Conservation (phyloP, 1,284 basidiomycete species). For the Moesziomyces parantarcticus region DNA sequence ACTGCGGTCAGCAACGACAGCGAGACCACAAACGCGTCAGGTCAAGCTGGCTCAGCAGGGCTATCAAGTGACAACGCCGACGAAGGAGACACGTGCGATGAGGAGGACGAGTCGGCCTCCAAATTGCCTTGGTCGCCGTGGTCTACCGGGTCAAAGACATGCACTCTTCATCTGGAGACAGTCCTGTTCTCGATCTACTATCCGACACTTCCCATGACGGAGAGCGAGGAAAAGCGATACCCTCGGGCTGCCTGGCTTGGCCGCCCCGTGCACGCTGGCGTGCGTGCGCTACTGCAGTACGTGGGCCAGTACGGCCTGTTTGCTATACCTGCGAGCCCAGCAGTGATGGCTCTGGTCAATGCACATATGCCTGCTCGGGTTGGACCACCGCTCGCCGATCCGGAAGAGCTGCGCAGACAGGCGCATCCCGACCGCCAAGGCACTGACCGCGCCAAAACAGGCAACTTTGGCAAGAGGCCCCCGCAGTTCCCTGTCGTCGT, state of each 20-base stretch:
- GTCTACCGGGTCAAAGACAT: slow-evolving; percentile 29
- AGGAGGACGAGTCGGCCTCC: slow-evolving; percentile 6
- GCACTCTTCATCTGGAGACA: slow-evolving; percentile 56
- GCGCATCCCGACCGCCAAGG: slow-evolving; percentile 1
- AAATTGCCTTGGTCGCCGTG: slow-evolving; percentile 30
- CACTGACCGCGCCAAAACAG: slow-evolving; percentile 20
- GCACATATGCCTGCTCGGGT: slow-evolving; percentile 42
- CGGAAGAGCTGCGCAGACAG: slow-evolving; percentile 22
- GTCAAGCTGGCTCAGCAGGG: not conserved
- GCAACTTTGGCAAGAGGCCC: slow-evolving; percentile 40
- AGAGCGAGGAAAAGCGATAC: slow-evolving; percentile 29
- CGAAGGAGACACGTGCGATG: not conserved
- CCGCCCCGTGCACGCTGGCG: slow-evolving; percentile 45
- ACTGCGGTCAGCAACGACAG: not conserved
- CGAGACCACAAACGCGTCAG: not conserved
- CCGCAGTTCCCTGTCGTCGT: slow-evolving; percentile 56
- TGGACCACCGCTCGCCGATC: slow-evolving; percentile 49
- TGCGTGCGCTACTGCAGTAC: slow-evolving; percentile 42
- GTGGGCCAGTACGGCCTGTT: slow-evolving; percentile 57
- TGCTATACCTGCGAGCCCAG: slow-evolving; percentile 49
- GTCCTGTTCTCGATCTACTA: slow-evolving; percentile 63
- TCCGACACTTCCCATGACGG: slow-evolving; percentile 23
- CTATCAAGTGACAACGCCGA: not conserved
- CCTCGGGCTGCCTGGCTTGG: slow-evolving; percentile 52
- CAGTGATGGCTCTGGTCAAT: slow-evolving; percentile 34